A percentile compares a stretch with the other conserved stretches of the same genome.
Evolutionary conservation across 805 yeast species (phyloP).

Genomic region (Yarrowia sp.): DNA sequence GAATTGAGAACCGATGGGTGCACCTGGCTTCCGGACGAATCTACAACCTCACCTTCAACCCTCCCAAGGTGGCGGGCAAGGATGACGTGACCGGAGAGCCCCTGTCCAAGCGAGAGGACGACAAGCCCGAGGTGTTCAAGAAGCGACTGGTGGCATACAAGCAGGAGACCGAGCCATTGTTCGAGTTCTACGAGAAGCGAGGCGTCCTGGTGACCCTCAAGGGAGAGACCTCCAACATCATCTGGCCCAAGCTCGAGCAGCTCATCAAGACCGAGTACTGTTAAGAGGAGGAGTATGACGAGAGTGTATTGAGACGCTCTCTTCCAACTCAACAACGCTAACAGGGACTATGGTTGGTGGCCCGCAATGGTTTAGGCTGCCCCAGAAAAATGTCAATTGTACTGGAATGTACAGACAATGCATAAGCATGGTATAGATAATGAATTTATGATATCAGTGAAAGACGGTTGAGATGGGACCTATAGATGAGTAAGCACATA

Average conservation of each 20-base stretch:
- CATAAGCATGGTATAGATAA: constrained; percentile 33
- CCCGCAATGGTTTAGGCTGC: not conserved
- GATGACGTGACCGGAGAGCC: constrained; percentile 94
- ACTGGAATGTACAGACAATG: constrained; percentile 32
- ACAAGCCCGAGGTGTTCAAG: constrained; percentile 72
- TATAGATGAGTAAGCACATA: no score
- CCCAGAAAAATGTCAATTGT: constrained; percentile 11
- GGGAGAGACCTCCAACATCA: constrained; percentile 85
- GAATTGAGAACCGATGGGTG: constrained; percentile 86
- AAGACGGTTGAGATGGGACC: not conserved
- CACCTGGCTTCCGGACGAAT: constrained; percentile 86
- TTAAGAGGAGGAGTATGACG: not conserved
- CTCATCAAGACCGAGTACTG: constrained; percentile 39
- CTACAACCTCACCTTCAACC: constrained; percentile 84
- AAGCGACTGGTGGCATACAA: constrained; percentile 70
- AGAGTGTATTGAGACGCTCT: not conserved
- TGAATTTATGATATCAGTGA: constrained; percentile 17
- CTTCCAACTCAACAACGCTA: constrained; percentile 12
- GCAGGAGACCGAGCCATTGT: constrained; percentile 65
- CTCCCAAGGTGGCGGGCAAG: constrained; percentile 79
- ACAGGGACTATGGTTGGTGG: constrained; percentile 3
- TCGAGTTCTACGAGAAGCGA: constrained; percentile 61
- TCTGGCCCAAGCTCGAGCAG: constrained; percentile 70
- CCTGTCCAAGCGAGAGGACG: constrained; percentile 79
- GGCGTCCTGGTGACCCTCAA: constrained; percentile 63